Conservation (phyloP, 495 filamentous ascomycete genomes). For the Tuber indicum region DNA sequence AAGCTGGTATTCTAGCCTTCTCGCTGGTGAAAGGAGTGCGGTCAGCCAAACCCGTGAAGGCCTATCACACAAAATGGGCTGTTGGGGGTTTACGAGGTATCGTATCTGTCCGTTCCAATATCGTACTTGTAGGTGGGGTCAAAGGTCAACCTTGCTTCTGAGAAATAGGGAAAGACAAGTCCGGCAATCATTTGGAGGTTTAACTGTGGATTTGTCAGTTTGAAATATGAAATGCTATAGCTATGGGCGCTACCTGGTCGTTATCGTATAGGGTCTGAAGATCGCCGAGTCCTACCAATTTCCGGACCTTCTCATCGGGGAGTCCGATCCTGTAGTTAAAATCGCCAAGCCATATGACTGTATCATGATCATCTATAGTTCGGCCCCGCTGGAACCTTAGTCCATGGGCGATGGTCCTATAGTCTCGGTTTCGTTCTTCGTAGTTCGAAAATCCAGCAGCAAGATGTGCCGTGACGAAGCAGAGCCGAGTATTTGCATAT, state of each 20-base stretch:
- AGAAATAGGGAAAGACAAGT: slow-evolving; percentile 80
- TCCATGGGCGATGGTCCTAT: slow-evolving; percentile 78
- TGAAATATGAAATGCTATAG: slow-evolving; percentile 3
- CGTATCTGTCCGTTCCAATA: slow-evolving; percentile 75
- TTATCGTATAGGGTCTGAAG: slow-evolving; percentile 79
- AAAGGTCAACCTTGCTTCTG: slow-evolving; percentile 76
- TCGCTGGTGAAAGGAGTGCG: slow-evolving; percentile 52
- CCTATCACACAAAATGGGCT: background rate
- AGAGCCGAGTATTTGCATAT: slow-evolving; percentile 84
- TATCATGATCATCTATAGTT: slow-evolving; percentile 84
- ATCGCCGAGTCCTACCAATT: slow-evolving; percentile 62
- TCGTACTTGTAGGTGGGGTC: slow-evolving; percentile 95
- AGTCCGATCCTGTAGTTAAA: slow-evolving; percentile 98
- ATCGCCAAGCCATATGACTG: slow-evolving; percentile 94
- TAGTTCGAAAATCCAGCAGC: slow-evolving; percentile 97
- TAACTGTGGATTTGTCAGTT: slow-evolving; percentile 50
- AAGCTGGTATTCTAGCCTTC: slow-evolving; percentile 89
- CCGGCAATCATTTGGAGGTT: slow-evolving; percentile 96
- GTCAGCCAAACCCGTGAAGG: background rate
- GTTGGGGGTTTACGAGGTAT: slow-evolving; percentile 65
- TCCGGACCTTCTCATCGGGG: slow-evolving; percentile 67
- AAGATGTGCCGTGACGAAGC: slow-evolving; percentile 94
- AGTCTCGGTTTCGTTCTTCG: slow-evolving; percentile 90
- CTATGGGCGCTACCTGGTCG: slow-evolving; percentile 63
- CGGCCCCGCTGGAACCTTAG: slow-evolving; percentile 85